A percentile compares a stretch with the other conserved stretches of the same genome.
Conservation (phyloP, 129 eudicot genomes). For the Flaveria robusta region DNA sequence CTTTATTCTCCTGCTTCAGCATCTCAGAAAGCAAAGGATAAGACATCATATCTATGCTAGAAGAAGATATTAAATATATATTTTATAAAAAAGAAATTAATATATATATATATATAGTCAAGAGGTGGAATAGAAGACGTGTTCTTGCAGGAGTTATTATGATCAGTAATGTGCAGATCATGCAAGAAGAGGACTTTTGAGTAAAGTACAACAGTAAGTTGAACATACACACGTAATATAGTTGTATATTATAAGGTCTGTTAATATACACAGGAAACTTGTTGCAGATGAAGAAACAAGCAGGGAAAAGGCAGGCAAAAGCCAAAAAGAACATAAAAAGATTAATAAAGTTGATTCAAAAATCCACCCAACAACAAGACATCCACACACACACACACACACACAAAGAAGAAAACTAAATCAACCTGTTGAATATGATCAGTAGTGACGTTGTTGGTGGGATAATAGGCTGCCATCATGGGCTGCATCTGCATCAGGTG, state of each 20-base stretch:
- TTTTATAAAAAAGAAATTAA: conserved; percentile 2
- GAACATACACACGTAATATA: conserved; percentile 16
- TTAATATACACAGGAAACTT: conserved; percentile 18
- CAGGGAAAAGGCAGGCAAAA: conserved; percentile 46
- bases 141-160: conserved; percentile 15
- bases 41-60: conserved; percentile 7
- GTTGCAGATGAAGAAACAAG: conserved; percentile 47
- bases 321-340: conserved; percentile 37
- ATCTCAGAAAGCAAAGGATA: conserved; percentile 11
- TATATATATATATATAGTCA: too few species aligned
- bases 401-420: conserved; percentile 5
- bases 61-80: not conserved
- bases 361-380: conserved; percentile 20
- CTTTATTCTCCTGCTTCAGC: conserved; percentile 19
- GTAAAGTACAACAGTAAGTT: conserved; percentile 20
- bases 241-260: not conserved
- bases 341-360: conserved; percentile 25
- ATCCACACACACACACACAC: conserved; percentile 1
- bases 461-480: conserved; percentile 99
- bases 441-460: conserved; percentile 95
- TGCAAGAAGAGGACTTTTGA: conserved; percentile 26
- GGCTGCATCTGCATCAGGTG: conserved; percentile 99
- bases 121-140: conserved; percentile 12
- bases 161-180: conserved; percentile 22
- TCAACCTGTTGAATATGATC: conserved; percentile 97